Percentiles rank a stretch among this genome's conserved stretches.
Conservation (phyloP, 495 filamentous ascomycete species). For the Penicillium subrubescens region DNA sequence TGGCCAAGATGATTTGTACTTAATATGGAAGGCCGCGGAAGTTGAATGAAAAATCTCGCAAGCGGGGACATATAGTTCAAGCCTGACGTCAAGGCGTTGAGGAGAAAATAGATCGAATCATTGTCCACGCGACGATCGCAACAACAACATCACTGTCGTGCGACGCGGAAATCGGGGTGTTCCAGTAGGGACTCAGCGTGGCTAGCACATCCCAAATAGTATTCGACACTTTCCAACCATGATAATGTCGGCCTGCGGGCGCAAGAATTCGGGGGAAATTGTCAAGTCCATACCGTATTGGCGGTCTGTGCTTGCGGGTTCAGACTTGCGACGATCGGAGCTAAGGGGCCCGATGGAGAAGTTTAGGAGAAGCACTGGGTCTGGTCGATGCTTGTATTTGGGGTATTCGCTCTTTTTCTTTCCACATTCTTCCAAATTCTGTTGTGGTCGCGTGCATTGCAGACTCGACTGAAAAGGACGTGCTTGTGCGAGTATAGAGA, state of each 20-base stretch:
- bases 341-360: conserved; percentile 16
- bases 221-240: neutral
- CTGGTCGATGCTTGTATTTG: neutral
- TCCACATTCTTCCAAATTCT: neutral
- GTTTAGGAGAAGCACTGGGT: neutral
- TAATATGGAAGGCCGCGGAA: neutral
- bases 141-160: neutral
- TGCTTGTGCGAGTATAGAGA: conserved; percentile 2
- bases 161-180: neutral
- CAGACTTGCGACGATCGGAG: conserved; percentile 20
- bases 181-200: neutral
- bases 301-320: conserved; percentile 21
- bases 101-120: neutral
- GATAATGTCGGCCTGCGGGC: neutral
- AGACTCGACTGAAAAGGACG: neutral
- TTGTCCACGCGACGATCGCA: neutral
- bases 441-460: neutral
- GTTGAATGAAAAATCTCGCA: neutral
- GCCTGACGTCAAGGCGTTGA: neutral
- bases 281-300: conserved; percentile 9
- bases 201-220: neutral
- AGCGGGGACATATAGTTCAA: conserved; percentile 1
- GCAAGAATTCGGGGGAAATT: conserved; percentile 9
- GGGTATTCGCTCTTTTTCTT: neutral
- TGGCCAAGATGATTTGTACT: neutral